Evolutionary conservation across 2,329 filamentous ascomycete species (phyloP), one percentile per base, ranked within the genome.

Genomic region (Fusarium paranaense): DNA sequence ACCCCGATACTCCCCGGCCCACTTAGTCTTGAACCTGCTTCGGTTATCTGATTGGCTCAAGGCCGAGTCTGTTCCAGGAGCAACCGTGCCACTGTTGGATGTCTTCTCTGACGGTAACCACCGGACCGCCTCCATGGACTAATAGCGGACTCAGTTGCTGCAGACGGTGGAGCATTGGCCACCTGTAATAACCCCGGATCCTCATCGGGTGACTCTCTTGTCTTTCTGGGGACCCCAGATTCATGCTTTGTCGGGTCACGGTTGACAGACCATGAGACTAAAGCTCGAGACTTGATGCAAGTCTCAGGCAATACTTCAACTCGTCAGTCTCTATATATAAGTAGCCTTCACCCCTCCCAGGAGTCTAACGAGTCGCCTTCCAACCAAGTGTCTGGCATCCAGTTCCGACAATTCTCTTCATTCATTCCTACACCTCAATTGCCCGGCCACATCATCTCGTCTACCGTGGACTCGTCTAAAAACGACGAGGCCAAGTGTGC

Each of bases 1-100:
- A 64, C 69, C 42, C 69, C 69, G 69, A 71, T 64, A 71, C 66
- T 71, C 69, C 69, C 69, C 66, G 69, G 37, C 22, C 27, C 14
- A 47, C 54, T 47, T 38, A 45, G 40, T 64, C 18, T 20, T 8
- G 1, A 5, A 20, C 18, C 22, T 66, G 32, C 37, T 47, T 61
- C 65, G 66, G 6, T 16, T 58, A n/a, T 37, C 32, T 58, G 22
- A 37, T 25, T 58, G 32, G 54, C 6, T 5, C 14, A 16, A 38
- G 32, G 14, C 14, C 33, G 14, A 27, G n/a, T 32, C 7, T 42
- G n/a, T 6, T 42, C 11, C 40, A 42, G 40, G 40, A 20, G 40
- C 6, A 22, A 45, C 40, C 40, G 2, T 45, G 20, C 40, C 40
- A 45, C 40, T 22, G 40, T 45, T 14, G 11, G 40, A 14, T 45